These are phyloP conservation scores for Salix arbutifolia DNA, from an alignment of 345 rosid species.

Conservation along the genomic window DNA sequence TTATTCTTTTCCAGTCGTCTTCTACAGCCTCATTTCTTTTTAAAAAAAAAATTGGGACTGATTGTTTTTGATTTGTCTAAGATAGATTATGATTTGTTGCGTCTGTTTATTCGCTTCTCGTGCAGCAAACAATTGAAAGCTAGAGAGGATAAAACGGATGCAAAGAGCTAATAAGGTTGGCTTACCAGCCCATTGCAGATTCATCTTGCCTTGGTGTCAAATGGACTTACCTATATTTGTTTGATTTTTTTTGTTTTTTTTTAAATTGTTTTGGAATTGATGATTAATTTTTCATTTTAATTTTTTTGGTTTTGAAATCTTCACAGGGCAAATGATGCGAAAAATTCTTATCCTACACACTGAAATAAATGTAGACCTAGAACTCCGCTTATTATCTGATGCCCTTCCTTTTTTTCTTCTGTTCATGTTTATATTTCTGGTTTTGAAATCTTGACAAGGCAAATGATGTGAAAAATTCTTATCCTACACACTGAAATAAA, in stretches of 20 bases:
- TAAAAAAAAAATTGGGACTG: no score
- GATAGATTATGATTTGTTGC: constrained; percentile 21
- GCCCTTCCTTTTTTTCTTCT: constrained; percentile 7
- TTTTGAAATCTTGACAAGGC: constrained; percentile 21
- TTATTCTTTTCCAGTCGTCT: no score
- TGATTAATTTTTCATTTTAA: no score
- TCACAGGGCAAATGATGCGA: no score
- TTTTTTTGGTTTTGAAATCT: no score
- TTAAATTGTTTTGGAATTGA: constrained; percentile 27
- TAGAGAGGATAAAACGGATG: constrained; percentile 50
- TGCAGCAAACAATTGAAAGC: constrained; percentile 12
- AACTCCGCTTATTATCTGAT: constrained; percentile 63
- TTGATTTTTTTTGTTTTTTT: neutral
- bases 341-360: constrained; percentile 41
- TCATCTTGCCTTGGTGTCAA: constrained; percentile 49
- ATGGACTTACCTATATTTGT: constrained; percentile 43
- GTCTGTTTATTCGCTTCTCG: constrained; percentile 48
- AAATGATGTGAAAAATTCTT: constrained; percentile 47
- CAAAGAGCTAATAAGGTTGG: constrained; percentile 40
- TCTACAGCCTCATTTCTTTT: neutral
- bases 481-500: constrained; percentile 51
- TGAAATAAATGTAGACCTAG: constrained; percentile 31
- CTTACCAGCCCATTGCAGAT: constrained; percentile 62
- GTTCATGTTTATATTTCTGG: no score
- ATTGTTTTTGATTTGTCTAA: no score